Evolutionary conservation across 768 basidiomycete species (phyloP).

Genomic region (Auriscalpium microsporum): DNA sequence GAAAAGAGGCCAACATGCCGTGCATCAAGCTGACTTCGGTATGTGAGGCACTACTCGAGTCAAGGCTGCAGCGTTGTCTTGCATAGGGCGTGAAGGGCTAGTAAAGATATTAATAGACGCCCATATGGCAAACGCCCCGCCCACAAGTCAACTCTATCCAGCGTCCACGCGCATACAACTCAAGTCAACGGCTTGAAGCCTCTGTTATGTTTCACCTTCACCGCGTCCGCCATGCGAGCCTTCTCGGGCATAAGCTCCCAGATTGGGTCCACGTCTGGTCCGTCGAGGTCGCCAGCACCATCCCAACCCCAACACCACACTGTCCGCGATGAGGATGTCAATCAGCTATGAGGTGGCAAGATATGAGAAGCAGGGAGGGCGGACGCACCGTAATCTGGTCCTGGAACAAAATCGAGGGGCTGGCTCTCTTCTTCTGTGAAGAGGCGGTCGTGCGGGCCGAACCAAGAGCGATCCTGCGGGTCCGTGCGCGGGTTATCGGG

Average conservation of each 20-base stretch:
- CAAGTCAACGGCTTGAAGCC: conserved; percentile 6
- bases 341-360: background rate
- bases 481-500: conserved; percentile 95
- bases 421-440: conserved; percentile 86
- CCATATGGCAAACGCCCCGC: too few species aligned
- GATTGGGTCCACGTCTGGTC: conserved; percentile 95
- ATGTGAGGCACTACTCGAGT: too few species aligned
- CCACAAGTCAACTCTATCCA: too few species aligned
- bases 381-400: conserved; percentile 78
- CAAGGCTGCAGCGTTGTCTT: too few species aligned
- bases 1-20: too few species aligned
- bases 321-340: conserved; percentile 22
- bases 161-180: too few species aligned
- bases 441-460: conserved; percentile 91
- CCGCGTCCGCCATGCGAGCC: conserved; percentile 47
- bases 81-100: too few species aligned
- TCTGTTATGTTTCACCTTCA: conserved; percentile 66
- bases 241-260: conserved; percentile 82
- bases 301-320: conserved; percentile 99
- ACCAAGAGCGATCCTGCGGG: conserved; percentile 97
- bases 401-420: conserved; percentile 64
- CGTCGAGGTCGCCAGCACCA: conserved; percentile 94
- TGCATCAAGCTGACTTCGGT: too few species aligned
- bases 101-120: too few species aligned
- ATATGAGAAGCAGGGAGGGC: background rate